These are phyloP conservation scores for Clonostachys rosea DNA, from an alignment of 2,329 filamentous ascomycete species.

Conservation along the genomic window DNA sequence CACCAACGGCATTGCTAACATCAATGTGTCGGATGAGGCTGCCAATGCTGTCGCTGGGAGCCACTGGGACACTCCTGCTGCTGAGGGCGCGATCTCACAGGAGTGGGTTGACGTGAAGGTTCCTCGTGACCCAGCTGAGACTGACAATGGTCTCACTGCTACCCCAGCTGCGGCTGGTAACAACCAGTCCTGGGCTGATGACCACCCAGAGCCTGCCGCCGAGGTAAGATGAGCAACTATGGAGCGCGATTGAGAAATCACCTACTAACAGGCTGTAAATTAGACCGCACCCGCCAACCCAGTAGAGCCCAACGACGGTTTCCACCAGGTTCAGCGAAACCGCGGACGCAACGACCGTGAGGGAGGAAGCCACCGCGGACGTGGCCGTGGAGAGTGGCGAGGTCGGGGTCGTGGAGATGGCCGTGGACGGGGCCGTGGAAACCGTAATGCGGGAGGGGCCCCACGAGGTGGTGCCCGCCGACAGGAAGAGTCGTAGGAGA, in stretches of 20 bases:
- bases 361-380: conserved; percentile 30
- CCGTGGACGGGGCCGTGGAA: conserved; percentile 34
- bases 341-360: conserved; percentile 50
- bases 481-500: conserved; percentile 30
- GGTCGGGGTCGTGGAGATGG: conserved; percentile 48
- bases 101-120: conserved; percentile 72
- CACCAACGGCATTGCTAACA: conserved; percentile 39
- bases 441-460: conserved; percentile 23
- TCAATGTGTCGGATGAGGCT: conserved; percentile 44
- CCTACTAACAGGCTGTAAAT: not conserved
- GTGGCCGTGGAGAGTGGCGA: conserved; percentile 43
- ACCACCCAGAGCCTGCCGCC: conserved; percentile 53
- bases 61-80: conserved; percentile 54
- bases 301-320: conserved; percentile 55
- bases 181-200: conserved; percentile 77
- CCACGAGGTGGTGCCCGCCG: conserved; percentile 27
- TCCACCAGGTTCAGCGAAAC: conserved; percentile 66
- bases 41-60: conserved; percentile 59
- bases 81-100: conserved; percentile 42
- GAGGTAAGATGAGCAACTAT: conserved; percentile 28
- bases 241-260: not conserved
- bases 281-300: conserved; percentile 24
- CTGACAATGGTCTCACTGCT: conserved; percentile 59
- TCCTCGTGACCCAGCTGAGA: conserved; percentile 68
- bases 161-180: conserved; percentile 51